Evolutionary conservation across 768 basidiomycete genomes (phyloP).

Genomic region (Boletus reticulatus): DNA sequence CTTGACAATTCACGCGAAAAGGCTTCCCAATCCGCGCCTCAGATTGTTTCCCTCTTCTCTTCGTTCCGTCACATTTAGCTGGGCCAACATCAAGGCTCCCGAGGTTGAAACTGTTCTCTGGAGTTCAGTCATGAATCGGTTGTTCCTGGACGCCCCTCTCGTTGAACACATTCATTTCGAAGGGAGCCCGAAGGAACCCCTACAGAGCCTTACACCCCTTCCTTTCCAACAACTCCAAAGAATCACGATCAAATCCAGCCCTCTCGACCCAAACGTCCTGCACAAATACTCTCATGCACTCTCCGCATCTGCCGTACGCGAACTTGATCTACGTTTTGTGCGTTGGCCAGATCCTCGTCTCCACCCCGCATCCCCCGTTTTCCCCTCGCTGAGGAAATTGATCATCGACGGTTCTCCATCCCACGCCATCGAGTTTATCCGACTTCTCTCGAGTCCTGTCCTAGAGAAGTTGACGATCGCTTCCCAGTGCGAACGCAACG

Average conservation of each 20-base stretch:
- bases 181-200: slow-evolving; percentile 22
- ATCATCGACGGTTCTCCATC: slow-evolving; percentile 19
- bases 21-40: slow-evolving; percentile 4
- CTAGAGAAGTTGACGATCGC: slow-evolving; percentile 17
- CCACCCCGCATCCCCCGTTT: slow-evolving; percentile 17
- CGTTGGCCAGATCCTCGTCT: slow-evolving; percentile 22
- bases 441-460: slow-evolving; percentile 15
- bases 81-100: slow-evolving; percentile 14
- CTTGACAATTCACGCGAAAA: slow-evolving; percentile 18
- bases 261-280: slow-evolving; percentile 21
- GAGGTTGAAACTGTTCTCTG: slow-evolving; percentile 17
- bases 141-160: slow-evolving; percentile 18
- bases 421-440: slow-evolving; percentile 22
- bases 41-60: slow-evolving; percentile 24
- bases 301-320: slow-evolving; percentile 16
- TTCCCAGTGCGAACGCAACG: slow-evolving; percentile 16
- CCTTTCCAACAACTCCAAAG: slow-evolving; percentile 19
- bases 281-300: slow-evolving; percentile 24
- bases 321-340: slow-evolving; percentile 24
- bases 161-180: slow-evolving; percentile 25
- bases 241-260: slow-evolving; percentile 21
- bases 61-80: slow-evolving; percentile 19
- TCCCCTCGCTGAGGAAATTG: slow-evolving; percentile 21
- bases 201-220: slow-evolving; percentile 13
- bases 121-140: slow-evolving; percentile 18